These are phyloP conservation scores for Durotheca rogersii DNA, from an alignment of 495 filamentous ascomycete genomes.

Conservation along the genomic window DNA sequence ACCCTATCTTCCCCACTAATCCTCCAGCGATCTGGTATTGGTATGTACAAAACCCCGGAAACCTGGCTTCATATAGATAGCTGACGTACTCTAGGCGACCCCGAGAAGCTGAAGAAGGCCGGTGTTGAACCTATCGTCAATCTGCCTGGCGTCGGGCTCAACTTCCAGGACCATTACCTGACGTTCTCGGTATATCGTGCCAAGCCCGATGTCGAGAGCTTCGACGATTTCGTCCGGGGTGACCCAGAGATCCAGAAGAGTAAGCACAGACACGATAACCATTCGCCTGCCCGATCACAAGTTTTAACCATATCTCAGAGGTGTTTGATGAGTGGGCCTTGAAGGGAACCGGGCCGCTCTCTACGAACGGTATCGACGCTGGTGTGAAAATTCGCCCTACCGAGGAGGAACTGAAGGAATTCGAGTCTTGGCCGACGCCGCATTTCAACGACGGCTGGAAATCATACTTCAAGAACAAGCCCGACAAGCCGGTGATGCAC, in stretches of 20 bases:
- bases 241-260: slow-evolving; percentile 68
- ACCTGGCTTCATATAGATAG: background rate
- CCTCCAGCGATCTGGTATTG: slow-evolving; percentile 72
- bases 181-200: slow-evolving; percentile 74
- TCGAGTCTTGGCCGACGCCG: slow-evolving; percentile 64
- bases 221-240: slow-evolving; percentile 78
- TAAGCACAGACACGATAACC: slow-evolving; percentile 12
- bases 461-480: slow-evolving; percentile 80
- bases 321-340: slow-evolving; percentile 75
- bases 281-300: background rate
- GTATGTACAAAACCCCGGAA: slow-evolving; percentile 20
- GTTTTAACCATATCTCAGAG: slow-evolving; percentile 28
- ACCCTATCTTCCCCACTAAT: slow-evolving; percentile 78
- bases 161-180: slow-evolving; percentile 86
- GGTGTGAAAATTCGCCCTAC: slow-evolving; percentile 79
- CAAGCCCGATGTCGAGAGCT: slow-evolving; percentile 75
- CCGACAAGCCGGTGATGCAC: slow-evolving; percentile 86
- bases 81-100: slow-evolving; percentile 47
- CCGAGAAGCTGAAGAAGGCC: slow-evolving; percentile 68
- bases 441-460: slow-evolving; percentile 73
- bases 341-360: slow-evolving; percentile 75
- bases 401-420: slow-evolving; percentile 65
- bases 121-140: slow-evolving; percentile 73
- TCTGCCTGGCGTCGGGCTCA: slow-evolving; percentile 77
- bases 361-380: slow-evolving; percentile 85